Evolutionary conservation across 805 yeast genomes (phyloP), one percentile per base, ranked within the genome.

Genomic region (Kodamaea jinghongensis): DNA sequence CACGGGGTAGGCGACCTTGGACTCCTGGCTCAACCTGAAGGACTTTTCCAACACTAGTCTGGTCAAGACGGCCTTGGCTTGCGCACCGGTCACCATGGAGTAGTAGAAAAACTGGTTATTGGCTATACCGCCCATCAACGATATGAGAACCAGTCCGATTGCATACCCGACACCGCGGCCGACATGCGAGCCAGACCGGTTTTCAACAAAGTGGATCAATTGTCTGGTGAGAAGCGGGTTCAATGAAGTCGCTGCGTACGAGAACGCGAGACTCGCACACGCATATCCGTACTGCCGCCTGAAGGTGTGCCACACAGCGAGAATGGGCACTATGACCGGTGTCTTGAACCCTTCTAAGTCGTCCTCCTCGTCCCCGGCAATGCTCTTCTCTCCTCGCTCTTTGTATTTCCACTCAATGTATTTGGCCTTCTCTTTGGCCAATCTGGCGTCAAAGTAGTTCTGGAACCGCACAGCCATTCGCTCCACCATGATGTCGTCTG

Each of bases 91-190:
- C 37, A 55, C 15, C 58, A 53, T 53, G 28, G 59, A 39, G 30
- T 40, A 42, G 30, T 52, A 48, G 42, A 55, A 55, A n/a, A 48
- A 45, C 38, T 55, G 60, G 41, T 55, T 55, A 31, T 47, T 48
- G 6, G 54, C 49, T 22, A 55, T 46, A 14, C 60, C 58, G 3
- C 25, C 17, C 23, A 42, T 11, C 14, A 63, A 45, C 10, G 65
- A 55, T 34, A 67, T 28, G 12, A 55, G 12, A 2, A 65, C 51
- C 5, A 65, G 45, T 1, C 73, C 72, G 34, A 68, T 44, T 3
- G 73, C 62, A 45, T 65, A 67, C 9, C 74, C 74, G 16, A 68
- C 53, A 17, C 73, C 73, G 23, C 47, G 47, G 8, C 72, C 71
- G 7, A 55, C 41, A 16, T 54, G 59, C n/a, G 61, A 49, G 37